Conservation (phyloP, 371 early-diverging fungal genomes). For the Dentiscutata heterogama region DNA sequence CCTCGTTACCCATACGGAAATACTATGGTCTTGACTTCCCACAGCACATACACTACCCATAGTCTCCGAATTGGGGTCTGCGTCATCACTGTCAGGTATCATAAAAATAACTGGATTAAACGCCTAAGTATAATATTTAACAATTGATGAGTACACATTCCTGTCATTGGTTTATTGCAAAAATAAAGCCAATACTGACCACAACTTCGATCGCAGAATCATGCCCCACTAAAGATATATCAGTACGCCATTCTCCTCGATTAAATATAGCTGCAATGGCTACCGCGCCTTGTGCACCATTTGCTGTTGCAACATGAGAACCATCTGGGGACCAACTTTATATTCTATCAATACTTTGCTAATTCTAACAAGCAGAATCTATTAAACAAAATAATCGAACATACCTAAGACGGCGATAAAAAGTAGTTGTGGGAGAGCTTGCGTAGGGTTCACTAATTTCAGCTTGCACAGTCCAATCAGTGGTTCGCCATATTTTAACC, state of each 20-base stretch:
- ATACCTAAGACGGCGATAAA: conserved; percentile 88
- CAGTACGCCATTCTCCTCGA: conserved; percentile 83
- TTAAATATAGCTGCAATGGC: conserved; percentile 87
- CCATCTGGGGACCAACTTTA: conserved; percentile 96
- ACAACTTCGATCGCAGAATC: conserved; percentile 91
- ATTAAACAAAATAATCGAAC: no score
- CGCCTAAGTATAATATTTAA: conserved; percentile 49
- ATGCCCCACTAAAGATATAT: conserved; percentile 92
- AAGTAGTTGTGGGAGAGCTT: conserved; percentile 83
- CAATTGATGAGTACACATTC: background rate
- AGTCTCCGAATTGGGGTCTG: conserved; percentile 49
- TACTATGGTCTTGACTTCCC: conserved; percentile 91
- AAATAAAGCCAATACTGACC: conserved; percentile 58
- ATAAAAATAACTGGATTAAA: conserved; percentile 88
- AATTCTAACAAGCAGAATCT: background rate
- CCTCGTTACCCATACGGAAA: conserved; percentile 92
- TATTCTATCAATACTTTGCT: background rate
- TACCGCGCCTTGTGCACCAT: conserved; percentile 86
- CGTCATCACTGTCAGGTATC: conserved; percentile 40
- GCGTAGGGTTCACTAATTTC: conserved; percentile 81
- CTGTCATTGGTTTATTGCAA: background rate
- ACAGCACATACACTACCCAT: conserved; percentile 81
- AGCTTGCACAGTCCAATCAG: conserved; percentile 86
- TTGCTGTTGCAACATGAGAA: conserved; percentile 86
- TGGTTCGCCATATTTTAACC: conserved; percentile 86